phyloP scores from a whole-genome alignment of 2,329 filamentous ascomycete species.

The Cercospora sp. region DNA sequence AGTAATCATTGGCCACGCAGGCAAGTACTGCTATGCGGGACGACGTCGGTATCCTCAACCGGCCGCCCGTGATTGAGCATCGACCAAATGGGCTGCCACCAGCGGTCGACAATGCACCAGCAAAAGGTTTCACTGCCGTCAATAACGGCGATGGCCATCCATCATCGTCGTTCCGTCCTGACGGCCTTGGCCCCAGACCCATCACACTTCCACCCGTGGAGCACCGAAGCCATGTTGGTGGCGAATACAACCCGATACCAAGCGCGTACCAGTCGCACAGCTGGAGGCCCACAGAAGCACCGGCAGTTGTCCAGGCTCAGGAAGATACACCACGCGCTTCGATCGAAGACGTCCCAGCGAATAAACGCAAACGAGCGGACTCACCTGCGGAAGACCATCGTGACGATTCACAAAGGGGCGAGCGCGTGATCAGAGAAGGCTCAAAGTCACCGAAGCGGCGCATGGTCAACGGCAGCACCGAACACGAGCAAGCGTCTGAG shows the following conservation, averaged over 20 bases:
- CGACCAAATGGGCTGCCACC: constrained; percentile 23
- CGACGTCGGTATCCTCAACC: constrained; percentile 21
- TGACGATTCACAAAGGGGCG: constrained; percentile 7
- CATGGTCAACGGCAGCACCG: constrained; percentile 1
- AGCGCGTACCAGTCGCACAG: constrained; percentile 19
- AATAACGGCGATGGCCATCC: constrained; percentile 31
- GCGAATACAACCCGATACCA: constrained; percentile 4
- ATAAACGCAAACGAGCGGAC: constrained; percentile 33
- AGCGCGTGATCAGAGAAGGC: not conserved
- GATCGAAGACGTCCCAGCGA: not conserved
- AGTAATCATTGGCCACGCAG: constrained; percentile 14
- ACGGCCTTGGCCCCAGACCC: constrained; percentile 13
- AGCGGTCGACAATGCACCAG: constrained; percentile 22
- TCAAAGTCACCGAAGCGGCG: constrained; percentile 30
- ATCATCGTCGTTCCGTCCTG: constrained; percentile 23
- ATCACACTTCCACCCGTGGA: constrained; percentile 15
- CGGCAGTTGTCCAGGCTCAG: not conserved
- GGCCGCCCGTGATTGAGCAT: constrained; percentile 22
- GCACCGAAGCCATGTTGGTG: constrained; percentile 5
- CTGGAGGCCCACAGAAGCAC: constrained; percentile 29
- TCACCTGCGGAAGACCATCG: constrained; percentile 15
- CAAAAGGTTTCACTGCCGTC: constrained; percentile 37
- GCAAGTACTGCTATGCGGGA: constrained; percentile 30
- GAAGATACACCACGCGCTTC: constrained; percentile 3
- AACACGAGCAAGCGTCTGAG: not conserved